A percentile compares a stretch with the other conserved stretches of the same genome.
These are phyloP conservation scores for Blastobotrys chiropterorum DNA, from an alignment of 805 yeast genomes.

Conservation along the genomic window DNA sequence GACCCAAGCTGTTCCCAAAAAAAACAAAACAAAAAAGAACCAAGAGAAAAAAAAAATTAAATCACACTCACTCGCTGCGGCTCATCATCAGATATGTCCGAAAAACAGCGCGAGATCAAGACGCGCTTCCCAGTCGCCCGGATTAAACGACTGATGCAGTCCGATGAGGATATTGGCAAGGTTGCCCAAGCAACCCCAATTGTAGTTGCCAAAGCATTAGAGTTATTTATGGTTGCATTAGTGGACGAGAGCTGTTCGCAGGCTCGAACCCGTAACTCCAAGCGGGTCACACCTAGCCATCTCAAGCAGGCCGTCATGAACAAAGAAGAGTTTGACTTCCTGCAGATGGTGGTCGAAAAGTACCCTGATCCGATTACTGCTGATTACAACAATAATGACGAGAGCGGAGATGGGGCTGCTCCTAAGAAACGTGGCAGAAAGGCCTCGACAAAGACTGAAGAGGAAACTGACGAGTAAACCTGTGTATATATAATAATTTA, in stretches of 20 bases:
- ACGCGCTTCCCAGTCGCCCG: slow-evolving; percentile 59
- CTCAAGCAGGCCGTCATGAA: slow-evolving; percentile 75
- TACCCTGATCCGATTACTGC: slow-evolving; percentile 42
- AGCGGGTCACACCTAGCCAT: slow-evolving; percentile 77
- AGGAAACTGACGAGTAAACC: neutral
- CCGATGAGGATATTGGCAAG: slow-evolving; percentile 97
- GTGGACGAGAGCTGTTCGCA: slow-evolving; percentile 78
- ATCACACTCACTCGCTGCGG: neutral
- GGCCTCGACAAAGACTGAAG: slow-evolving; percentile 1
- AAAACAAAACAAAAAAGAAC: too few relatives aligned
- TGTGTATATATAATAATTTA: neutral
- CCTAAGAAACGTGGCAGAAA: slow-evolving; percentile 10
- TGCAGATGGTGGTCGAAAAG: slow-evolving; percentile 67
- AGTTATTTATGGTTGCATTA: slow-evolving; percentile 81
- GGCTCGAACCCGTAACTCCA: slow-evolving; percentile 67
- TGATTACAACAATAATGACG: slow-evolving; percentile 16
- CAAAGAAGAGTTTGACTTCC: slow-evolving; percentile 89
- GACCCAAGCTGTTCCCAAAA: neutral
- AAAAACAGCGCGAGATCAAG: slow-evolving; percentile 28
- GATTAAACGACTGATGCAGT: slow-evolving; percentile 93
- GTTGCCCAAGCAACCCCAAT: slow-evolving; percentile 98
- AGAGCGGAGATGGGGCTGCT: slow-evolving; percentile 4
- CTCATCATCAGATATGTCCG: neutral
- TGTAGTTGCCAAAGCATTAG: slow-evolving; percentile 93
- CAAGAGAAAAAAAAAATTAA: too few relatives aligned